These are phyloP conservation scores for Fusarium napiforme DNA, from an alignment of 2,329 filamentous ascomycete species.

Conservation along the genomic window DNA sequence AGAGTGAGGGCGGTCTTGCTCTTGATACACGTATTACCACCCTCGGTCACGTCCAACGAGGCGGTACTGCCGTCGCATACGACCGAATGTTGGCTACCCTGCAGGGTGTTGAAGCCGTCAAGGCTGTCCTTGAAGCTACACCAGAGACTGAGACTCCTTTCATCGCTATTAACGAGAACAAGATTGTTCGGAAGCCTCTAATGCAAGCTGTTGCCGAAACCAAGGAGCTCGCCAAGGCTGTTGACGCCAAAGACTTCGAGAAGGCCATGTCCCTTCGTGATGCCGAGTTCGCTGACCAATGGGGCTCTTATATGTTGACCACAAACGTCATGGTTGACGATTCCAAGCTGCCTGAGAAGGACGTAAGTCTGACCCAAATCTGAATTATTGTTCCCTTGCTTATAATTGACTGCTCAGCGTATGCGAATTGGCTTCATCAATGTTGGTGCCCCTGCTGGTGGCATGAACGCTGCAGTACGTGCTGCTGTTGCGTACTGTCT, in stretches of 20 bases:
- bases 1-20: slow-evolving; percentile 71
- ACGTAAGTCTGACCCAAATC: slow-evolving; percentile 63
- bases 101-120: slow-evolving; percentile 94
- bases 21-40: slow-evolving; percentile 96
- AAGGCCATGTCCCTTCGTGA: slow-evolving; percentile 89
- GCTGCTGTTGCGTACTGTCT: slow-evolving; percentile 94
- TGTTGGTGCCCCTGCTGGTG: slow-evolving; percentile 93
- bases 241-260: slow-evolving; percentile 86
- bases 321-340: slow-evolving; percentile 81
- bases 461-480: slow-evolving; percentile 97
- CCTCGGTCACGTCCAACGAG: slow-evolving; percentile 95
- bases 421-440: slow-evolving; percentile 97
- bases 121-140: slow-evolving; percentile 87
- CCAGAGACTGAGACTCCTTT: slow-evolving; percentile 92
- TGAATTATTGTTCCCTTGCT: background rate
- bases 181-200: slow-evolving; percentile 89
- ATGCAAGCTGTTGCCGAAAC: slow-evolving; percentile 91
- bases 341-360: slow-evolving; percentile 73
- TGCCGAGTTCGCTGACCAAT: slow-evolving; percentile 93
- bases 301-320: slow-evolving; percentile 89
- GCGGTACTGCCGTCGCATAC: slow-evolving; percentile 91
- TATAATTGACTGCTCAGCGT: slow-evolving; percentile 63
- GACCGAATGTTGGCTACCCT: slow-evolving; percentile 93
- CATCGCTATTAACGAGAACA: slow-evolving; percentile 97
- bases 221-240: slow-evolving; percentile 83